Conservation (phyloP, 202 grass and related monocot species). For the Musa balbisiana region DNA sequence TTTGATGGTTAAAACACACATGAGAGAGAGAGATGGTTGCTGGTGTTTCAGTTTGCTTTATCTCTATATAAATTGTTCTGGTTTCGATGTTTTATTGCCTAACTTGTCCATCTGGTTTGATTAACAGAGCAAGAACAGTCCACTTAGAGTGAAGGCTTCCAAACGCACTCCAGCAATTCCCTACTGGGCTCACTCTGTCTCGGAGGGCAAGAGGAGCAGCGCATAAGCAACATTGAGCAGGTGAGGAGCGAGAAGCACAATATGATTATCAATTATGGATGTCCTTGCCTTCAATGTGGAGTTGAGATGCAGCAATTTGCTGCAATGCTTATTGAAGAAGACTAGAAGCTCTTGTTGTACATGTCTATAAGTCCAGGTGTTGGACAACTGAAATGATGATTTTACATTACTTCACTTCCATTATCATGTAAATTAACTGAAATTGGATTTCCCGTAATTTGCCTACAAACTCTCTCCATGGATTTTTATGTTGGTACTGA, state of each 20-base stretch:
- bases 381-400: neutral
- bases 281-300: neutral
- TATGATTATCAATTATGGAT: neutral
- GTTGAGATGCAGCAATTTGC: neutral
- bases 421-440: neutral
- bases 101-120: neutral
- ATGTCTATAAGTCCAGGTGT: neutral
- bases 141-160: constrained; percentile 29
- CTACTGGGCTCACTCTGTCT: neutral
- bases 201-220: constrained; percentile 5
- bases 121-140: constrained; percentile 39
- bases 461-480: neutral
- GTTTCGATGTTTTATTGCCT: neutral
- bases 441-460: neutral
- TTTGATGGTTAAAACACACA: no score
- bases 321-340: neutral
- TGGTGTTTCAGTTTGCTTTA: neutral
- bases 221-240: neutral
- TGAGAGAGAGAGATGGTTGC: no score
- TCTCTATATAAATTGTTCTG: neutral
- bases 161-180: constrained; percentile 29
- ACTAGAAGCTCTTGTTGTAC: neutral
- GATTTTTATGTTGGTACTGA: no score
- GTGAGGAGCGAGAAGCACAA: no score
- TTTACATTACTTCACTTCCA: neutral